Conservation (phyloP, 2,329 filamentous ascomycete species). For the Colletotrichum lupini region DNA sequence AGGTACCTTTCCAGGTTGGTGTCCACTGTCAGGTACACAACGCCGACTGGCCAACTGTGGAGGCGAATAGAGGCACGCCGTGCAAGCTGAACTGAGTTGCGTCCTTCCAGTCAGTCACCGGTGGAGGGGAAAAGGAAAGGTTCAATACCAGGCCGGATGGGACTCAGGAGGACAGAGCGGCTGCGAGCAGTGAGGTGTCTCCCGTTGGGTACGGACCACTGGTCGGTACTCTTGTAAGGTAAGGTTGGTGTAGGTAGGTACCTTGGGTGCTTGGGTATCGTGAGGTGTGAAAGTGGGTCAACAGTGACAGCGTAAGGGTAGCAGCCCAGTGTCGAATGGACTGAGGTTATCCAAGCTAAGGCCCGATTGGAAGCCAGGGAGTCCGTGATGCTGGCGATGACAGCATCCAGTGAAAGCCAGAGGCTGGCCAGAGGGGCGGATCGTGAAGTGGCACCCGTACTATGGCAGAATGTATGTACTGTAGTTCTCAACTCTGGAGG, state of each 20-base stretch:
- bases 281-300: conserved; percentile 10
- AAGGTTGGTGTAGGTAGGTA: no score
- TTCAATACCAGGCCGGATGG: not conserved
- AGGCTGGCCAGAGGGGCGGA: conserved; percentile 11
- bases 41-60: not conserved
- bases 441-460: conserved; percentile 25
- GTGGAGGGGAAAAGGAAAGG: not conserved
- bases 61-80: not conserved
- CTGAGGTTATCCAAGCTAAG: conserved; percentile 21
- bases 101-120: not conserved
- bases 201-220: not conserved
- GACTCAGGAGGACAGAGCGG: not conserved
- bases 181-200: not conserved
- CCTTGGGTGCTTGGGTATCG: not conserved
- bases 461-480: not conserved
- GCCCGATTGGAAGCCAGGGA: conserved; percentile 26
- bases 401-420: conserved; percentile 22
- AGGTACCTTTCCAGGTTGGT: not conserved
- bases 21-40: not conserved
- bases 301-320: conserved; percentile 13
- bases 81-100: not conserved
- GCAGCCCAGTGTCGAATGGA: conserved; percentile 5
- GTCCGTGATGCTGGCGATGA: conserved; percentile 13
- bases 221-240: not conserved
- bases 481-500: no score